phyloP scores from a whole-genome alignment of 148 eudicot genomes.

The Rhododendron simsii region DNA sequence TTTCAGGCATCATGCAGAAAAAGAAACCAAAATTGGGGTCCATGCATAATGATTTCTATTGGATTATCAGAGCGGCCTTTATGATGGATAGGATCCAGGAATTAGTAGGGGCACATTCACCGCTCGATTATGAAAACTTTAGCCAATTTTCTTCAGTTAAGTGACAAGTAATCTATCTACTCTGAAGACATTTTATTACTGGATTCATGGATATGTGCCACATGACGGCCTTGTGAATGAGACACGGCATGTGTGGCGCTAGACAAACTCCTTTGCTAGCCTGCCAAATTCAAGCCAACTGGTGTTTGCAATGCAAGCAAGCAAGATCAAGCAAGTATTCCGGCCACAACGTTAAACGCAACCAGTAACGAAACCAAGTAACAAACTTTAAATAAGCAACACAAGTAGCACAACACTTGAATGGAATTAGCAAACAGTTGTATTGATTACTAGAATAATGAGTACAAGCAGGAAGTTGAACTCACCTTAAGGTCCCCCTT shows the following conservation, averaged over 20 bases:
- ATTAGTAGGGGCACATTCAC: neutral
- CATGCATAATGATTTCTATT: neutral
- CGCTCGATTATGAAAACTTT: neutral
- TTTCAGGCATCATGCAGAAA: neutral
- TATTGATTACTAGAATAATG: too few species aligned
- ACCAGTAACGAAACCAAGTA: too few species aligned
- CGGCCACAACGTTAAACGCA: too few species aligned
- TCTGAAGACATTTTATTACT: neutral
- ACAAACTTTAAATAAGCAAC: too few species aligned
- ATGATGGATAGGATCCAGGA: neutral
- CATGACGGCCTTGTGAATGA: too few species aligned
- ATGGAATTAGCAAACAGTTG: too few species aligned
- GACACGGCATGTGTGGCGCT: too few species aligned
- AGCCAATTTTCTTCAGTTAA: neutral
- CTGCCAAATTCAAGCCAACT: neutral
- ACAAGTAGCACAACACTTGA: too few species aligned
- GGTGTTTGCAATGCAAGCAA: neutral
- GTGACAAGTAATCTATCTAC: neutral
- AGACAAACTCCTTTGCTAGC: neutral
- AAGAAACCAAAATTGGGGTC: neutral
- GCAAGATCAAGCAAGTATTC: neutral
- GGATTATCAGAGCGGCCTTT: neutral
- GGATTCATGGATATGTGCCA: neutral
- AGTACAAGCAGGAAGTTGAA: too few species aligned
- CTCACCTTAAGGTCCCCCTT: too few species aligned